A percentile compares a stretch with the other conserved stretches of the same genome.
Conservation (phyloP, 345 rosid genomes). For the Eucalyptus leucophloia region DNA sequence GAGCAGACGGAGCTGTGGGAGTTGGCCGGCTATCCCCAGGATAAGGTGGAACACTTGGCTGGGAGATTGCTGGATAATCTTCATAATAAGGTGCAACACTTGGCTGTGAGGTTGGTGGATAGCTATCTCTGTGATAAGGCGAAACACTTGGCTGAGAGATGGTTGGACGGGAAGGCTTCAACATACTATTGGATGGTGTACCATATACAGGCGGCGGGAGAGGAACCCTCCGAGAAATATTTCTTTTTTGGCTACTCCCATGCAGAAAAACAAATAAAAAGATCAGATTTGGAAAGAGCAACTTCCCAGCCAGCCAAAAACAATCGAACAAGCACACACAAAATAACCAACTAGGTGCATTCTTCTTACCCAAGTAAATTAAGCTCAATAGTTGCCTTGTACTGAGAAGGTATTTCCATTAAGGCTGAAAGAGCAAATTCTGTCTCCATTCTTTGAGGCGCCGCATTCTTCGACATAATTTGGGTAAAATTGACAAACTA, state of each 20-base stretch:
- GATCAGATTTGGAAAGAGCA: background rate
- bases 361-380: conserved; percentile 59
- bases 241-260: conserved; percentile 40
- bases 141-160: conserved; percentile 54
- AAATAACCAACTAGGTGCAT: background rate
- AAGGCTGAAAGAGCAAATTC: conserved; percentile 87
- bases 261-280: background rate
- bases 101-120: conserved; percentile 34
- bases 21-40: conserved; percentile 12
- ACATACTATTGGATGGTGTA: conserved; percentile 14
- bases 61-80: conserved; percentile 25
- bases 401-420: conserved; percentile 95
- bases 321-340: background rate
- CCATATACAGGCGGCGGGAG: conserved; percentile 67
- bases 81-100: conserved; percentile 50
- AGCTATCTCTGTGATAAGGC: conserved; percentile 23
- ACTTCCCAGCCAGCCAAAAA: background rate
- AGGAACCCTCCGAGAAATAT: conserved; percentile 41
- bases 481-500: conserved; percentile 95
- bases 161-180: conserved; percentile 19
- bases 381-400: conserved; percentile 86
- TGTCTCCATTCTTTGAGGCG: conserved; percentile 57
- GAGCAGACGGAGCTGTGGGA: conserved; percentile 1
- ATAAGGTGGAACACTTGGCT: conserved; percentile 47
- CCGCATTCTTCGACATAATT: conserved; percentile 70